Evolutionary conservation across 2,329 filamentous ascomycete species (phyloP), one percentile per base, ranked within the genome.

Genomic region (Colletotrichum agaves): DNA sequence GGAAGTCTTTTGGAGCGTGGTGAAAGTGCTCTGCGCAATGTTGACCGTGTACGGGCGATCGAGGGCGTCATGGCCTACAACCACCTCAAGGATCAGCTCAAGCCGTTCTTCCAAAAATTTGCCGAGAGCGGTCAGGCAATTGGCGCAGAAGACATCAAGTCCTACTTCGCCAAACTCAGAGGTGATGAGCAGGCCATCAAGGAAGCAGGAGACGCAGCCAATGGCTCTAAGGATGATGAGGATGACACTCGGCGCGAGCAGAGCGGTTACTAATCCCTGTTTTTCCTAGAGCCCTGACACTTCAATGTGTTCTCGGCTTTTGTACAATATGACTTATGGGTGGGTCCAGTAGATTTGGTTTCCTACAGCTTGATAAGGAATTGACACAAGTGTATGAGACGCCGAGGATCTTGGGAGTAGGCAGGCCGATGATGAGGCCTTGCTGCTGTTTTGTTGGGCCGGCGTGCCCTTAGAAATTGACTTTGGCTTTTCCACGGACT

Each of bases 31-130:
- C 86, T 99, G 31, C 93, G 90, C 76, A 97, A 93, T 74, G 90
- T 99, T 63, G 96, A 99, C 76, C 92, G 96, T 2, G 95, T 98
- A 7, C 87, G 91, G 13, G 96, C 96, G 4, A 97, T 99, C 63
- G 93, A 99, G 78, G 96, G 96, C 15, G 95, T 97, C 50, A 98
- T 98, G 94, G 95, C 94, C 0, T 99, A 98, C 80, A 98, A 98
- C 74, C 92, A 97, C 74, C 86, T 99, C 68, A 96, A 97, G 76
- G 94, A 98, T 75, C 94, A 95, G 76, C 89, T 99, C n/a, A 97
- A 95, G 83, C 90, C 91, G 0, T 98, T 99, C 77, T 88, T 99
- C 74, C 90, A 94, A 79, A 92, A 97, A 47, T 99, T 97, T 77
- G 96, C 96, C 0, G 93, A 98, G 76, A 97, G 91, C 70, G 95